Evolutionary conservation across 768 basidiomycete species (phyloP).

Genomic region (Rhodotorula paludigena): DNA sequence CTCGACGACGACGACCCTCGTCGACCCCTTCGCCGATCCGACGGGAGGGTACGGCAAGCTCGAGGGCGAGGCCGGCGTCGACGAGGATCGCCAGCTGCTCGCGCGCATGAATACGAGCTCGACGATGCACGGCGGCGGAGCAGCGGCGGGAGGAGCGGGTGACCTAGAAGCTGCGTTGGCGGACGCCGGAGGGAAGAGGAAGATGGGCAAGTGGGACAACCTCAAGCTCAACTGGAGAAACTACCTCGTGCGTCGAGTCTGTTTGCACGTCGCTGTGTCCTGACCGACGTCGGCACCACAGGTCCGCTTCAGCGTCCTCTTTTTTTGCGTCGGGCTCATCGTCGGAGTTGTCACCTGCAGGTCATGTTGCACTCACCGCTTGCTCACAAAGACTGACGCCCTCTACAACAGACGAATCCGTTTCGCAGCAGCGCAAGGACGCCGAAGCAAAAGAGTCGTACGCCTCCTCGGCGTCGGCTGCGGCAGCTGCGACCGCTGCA

Average conservation of each 20-base stretch:
- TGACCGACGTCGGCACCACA: neutral
- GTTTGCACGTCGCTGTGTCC: rapidly evolving
- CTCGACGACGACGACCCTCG: constrained; percentile 24
- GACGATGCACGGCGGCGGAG: neutral
- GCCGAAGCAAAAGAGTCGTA: neutral
- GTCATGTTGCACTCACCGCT: neutral
- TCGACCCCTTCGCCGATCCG: constrained; percentile 5
- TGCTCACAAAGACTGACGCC: neutral
- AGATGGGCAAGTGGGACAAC: neutral
- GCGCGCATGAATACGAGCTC: constrained; percentile 1
- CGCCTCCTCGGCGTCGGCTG: neutral
- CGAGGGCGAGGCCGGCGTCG: neutral
- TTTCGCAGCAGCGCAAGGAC: neutral
- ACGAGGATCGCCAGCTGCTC: neutral
- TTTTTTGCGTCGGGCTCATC: neutral
- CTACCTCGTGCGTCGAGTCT: constrained; percentile 14
- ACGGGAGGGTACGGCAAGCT: constrained; percentile 7
- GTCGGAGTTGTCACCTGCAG: constrained; percentile 13
- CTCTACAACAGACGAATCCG: neutral
- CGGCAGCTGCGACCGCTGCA: neutral
- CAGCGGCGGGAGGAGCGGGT: neutral
- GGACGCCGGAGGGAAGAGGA: neutral
- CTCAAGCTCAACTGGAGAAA: constrained; percentile 12
- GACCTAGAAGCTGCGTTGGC: neutral
- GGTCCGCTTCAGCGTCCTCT: neutral